Evolutionary conservation across 2,329 filamentous ascomycete species (phyloP).

Genomic region (Monilinia polystroma): DNA sequence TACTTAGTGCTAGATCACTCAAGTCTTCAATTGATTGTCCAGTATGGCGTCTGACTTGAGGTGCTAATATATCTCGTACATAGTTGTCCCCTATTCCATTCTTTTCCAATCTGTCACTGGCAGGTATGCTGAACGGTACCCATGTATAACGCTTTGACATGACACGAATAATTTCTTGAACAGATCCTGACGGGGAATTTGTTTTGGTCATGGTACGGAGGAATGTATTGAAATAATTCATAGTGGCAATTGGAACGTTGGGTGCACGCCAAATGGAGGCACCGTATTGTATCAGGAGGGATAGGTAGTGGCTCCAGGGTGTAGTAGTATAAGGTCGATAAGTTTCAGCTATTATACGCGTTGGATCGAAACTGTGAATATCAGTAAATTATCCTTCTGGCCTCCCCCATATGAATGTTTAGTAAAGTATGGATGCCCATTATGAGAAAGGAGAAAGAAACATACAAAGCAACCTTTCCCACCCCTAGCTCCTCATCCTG

Average conservation of each 20-base stretch:
- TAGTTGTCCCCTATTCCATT: constrained; percentile 7
- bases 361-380: constrained; percentile 1
- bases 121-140: background rate
- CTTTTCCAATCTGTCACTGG: background rate
- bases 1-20: constrained; percentile 16
- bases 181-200: background rate
- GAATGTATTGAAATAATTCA: background rate
- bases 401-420: too few species aligned
- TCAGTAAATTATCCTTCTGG: background rate
- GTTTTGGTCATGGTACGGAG: background rate
- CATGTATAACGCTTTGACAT: background rate
- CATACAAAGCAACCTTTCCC: constrained; percentile 12
- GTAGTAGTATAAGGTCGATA: constrained; percentile 17
- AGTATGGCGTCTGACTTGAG: constrained; percentile 15
- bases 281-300: background rate
- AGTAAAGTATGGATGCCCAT: background rate
- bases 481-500: background rate
- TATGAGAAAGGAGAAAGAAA: background rate
- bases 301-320: background rate
- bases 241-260: constrained; percentile 1
- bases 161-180: background rate
- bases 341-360: background rate
- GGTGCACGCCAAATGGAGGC: constrained; percentile 2
- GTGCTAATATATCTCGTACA: constrained; percentile 12
- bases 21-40: constrained; percentile 8